These are phyloP conservation scores for Punica granatum DNA, from an alignment of 345 rosid genomes.

Conservation along the genomic window DNA sequence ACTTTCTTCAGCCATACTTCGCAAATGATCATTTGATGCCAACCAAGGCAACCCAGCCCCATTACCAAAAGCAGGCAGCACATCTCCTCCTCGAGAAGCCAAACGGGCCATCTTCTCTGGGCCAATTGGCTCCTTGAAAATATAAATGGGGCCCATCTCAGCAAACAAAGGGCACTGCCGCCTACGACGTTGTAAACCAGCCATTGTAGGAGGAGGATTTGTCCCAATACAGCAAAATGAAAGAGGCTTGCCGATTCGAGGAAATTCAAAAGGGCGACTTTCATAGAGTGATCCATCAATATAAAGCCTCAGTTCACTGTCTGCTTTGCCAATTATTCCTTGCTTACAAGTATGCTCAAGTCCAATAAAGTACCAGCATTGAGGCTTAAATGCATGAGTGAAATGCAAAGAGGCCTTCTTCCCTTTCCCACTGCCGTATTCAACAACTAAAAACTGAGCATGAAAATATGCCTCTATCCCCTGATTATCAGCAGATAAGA, in stretches of 20 bases:
- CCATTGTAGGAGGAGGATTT: slow-evolving; percentile 97
- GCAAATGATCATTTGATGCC: slow-evolving; percentile 61
- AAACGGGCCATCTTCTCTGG: slow-evolving; percentile 85
- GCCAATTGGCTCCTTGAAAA: slow-evolving; percentile 95
- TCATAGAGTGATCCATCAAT: slow-evolving; percentile 93
- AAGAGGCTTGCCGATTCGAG: slow-evolving; percentile 89
- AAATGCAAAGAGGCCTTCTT: slow-evolving; percentile 94
- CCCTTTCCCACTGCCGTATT: slow-evolving; percentile 88
- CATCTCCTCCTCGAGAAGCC: slow-evolving; percentile 95
- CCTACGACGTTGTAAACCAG: slow-evolving; percentile 98
- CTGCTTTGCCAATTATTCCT: slow-evolving; percentile 88
- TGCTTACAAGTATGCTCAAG: slow-evolving; percentile 84
- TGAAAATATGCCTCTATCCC: slow-evolving; percentile 97
- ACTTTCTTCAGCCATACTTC: slow-evolving; percentile 64
- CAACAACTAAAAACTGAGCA: slow-evolving; percentile 97
- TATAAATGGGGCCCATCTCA: slow-evolving; percentile 96
- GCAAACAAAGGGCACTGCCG: slow-evolving; percentile 99
- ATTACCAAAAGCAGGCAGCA: slow-evolving; percentile 77
- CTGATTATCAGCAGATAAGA: slow-evolving; percentile 93
- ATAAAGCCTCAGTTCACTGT: slow-evolving; percentile 82
- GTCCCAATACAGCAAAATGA: slow-evolving; percentile 98
- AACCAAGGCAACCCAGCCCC: slow-evolving; percentile 98
- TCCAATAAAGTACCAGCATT: slow-evolving; percentile 97
- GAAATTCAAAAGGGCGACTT: slow-evolving; percentile 89
- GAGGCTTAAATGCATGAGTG: slow-evolving; percentile 98